Evolutionary conservation across 371 early-diverging fungal species (phyloP), one percentile per base, ranked within the genome.

Genomic region (Lichtheimia hyalospora): DNA sequence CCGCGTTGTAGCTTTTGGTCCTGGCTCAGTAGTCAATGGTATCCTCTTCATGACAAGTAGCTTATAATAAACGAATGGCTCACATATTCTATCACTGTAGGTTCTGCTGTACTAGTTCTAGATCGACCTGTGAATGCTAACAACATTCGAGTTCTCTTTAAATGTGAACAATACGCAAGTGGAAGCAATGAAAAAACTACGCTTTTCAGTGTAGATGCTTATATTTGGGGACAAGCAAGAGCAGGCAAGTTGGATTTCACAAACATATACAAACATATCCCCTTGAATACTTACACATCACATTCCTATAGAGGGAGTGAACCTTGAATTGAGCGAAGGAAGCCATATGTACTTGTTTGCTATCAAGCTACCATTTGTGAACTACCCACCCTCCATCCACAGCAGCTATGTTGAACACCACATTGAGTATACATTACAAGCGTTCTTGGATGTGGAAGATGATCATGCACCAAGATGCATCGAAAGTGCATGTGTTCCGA

Each of bases 291-390:
- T 27, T 5, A 55, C 43, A 13, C 27, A 7, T n/a, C n/a, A n/a
- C 34, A 34, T 34, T 34, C 34, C 34, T 8, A 34, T 39, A 62
- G 57, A 60, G 28, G 60, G 57, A n/a, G 27, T 50, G 15, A 23
- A 15, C 20, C 24, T 25, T 41, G 62, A 66, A 42, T 27, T 73
- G 15, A 43, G 67, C 20, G 46, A 48, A 1, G 79, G 76, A 7
- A 69, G 64, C 39, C 76, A 75, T 46, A 61, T 79, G 46, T 74
- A 75, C 43, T 51, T 79, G 24, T 79, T 79, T 67, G 76, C 76
- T 28, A 72, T 79, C 28, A 68, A 74, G 40, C 16, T 79, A 20
- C 79, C 79, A 7, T 42, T 57, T 58, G 50, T 67, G 14, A 79
- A 79, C 53, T 79, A 74, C 44, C 79, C 79, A 21, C 76, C 79